These are phyloP conservation scores for Grosmannia serpens DNA, from an alignment of 2,329 filamentous ascomycete genomes.

Conservation along the genomic window DNA sequence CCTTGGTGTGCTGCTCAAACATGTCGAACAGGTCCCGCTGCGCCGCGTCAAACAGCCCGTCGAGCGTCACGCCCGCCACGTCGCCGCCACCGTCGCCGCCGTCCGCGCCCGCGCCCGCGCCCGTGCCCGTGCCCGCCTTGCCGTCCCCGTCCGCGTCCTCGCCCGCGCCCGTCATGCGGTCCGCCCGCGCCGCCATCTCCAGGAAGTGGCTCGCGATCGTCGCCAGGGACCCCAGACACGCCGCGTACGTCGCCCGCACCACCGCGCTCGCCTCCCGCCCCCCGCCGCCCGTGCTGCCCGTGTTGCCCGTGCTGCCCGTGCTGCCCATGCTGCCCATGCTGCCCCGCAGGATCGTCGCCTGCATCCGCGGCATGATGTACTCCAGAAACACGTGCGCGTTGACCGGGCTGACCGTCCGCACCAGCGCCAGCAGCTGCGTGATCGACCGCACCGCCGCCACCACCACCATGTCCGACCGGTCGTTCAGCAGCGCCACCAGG, in stretches of 20 bases:
- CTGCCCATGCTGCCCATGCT: constrained; percentile 20
- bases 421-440: constrained; percentile 77
- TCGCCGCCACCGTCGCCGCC: background rate
- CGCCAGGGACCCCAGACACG: constrained; percentile 80
- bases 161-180: constrained; percentile 3
- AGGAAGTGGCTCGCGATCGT: constrained; percentile 76
- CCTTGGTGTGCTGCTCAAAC: constrained; percentile 82
- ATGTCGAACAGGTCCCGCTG: constrained; percentile 69
- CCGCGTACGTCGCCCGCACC: constrained; percentile 83
- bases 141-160: constrained; percentile 3
- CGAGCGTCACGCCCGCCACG: constrained; percentile 32
- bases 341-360: constrained; percentile 36
- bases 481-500: constrained; percentile 68
- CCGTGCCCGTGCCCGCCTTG: background rate
- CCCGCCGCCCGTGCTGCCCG: background rate
- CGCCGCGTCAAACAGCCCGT: constrained; percentile 80
- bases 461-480: constrained; percentile 73
- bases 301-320: background rate
- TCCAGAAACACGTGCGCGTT: constrained; percentile 60
- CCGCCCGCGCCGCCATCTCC: constrained; percentile 41
- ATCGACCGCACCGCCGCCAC: constrained; percentile 77
- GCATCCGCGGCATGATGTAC: constrained; percentile 55
- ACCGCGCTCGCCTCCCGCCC: constrained; percentile 31
- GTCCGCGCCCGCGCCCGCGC: constrained; percentile 27
- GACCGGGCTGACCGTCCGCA: constrained; percentile 73